Percentiles rank a stretch among this genome's conserved stretches.
Evolutionary conservation across 768 basidiomycete genomes (phyloP).

Genomic region (Grammothele lineata): DNA sequence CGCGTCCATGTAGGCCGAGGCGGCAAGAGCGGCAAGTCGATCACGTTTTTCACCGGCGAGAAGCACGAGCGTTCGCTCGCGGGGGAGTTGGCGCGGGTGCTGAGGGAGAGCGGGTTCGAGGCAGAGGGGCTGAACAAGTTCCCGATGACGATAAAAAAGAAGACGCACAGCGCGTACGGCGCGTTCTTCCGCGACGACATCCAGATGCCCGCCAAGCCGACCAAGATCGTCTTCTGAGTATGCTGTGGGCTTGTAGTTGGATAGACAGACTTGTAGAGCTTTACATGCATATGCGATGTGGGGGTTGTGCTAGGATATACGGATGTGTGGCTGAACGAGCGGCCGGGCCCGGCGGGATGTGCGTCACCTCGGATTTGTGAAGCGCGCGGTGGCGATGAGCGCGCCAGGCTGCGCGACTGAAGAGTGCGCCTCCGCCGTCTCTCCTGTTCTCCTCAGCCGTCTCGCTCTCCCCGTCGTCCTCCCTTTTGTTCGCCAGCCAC

Average conservation of each 20-base stretch:
- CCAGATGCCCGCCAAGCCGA: conserved; percentile 55
- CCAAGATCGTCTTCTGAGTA: conserved; percentile 64
- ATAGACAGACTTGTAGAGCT: no score
- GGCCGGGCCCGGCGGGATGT: no score
- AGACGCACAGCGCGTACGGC: conserved; percentile 85
- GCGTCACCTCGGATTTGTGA: no score
- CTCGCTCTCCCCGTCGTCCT: no score
- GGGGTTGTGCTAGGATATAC: no score
- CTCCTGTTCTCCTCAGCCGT: no score
- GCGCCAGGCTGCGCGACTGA: no score
- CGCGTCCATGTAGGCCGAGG: conserved; percentile 60
- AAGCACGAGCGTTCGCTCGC: conserved; percentile 81
- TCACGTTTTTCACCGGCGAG: conserved; percentile 97
- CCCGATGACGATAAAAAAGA: conserved; percentile 98
- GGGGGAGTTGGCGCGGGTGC: conserved; percentile 88
- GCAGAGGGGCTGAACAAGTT: conserved; percentile 77
- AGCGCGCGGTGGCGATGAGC: no score
- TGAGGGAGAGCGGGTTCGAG: conserved; percentile 83
- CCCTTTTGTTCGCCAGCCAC: no score
- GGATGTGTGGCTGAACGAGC: no score
- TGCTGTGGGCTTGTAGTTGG: neutral
- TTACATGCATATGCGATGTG: no score
- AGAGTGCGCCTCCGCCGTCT: no score
- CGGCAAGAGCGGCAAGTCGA: conserved; percentile 83
- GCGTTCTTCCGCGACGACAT: conserved; percentile 77